Evolutionary conservation across 2,329 filamentous ascomycete genomes (phyloP).

Genomic region (Mariannaea elegans): DNA sequence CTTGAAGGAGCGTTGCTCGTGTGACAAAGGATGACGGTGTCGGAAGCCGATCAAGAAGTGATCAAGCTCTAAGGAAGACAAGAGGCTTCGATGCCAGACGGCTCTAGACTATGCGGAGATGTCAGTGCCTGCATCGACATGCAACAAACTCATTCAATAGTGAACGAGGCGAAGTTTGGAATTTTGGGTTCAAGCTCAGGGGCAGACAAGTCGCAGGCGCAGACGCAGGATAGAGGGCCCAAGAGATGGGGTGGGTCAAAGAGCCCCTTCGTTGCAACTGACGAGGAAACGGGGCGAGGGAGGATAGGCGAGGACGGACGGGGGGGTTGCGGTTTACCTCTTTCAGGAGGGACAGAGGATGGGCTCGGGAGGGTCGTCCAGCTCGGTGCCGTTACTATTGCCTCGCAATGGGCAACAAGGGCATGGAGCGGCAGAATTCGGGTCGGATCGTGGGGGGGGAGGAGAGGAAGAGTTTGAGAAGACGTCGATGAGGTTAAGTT

Average conservation of each 20-base stretch:
- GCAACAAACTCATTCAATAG: conserved; percentile 24
- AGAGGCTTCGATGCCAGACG: conserved; percentile 33
- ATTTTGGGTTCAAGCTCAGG: conserved; percentile 10
- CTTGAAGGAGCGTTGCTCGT: conserved; percentile 27
- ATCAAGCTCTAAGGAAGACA: conserved; percentile 23
- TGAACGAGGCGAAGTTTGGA: conserved; percentile 13
- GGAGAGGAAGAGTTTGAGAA: conserved; percentile 43
- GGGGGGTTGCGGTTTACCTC: conserved; percentile 42
- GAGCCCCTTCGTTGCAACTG: conserved; percentile 27
- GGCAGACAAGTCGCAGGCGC: conserved; percentile 12
- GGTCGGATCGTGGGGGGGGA: conserved; percentile 37
- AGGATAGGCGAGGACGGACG: conserved; percentile 16
- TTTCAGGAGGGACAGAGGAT: conserved; percentile 33
- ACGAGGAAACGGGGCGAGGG: conserved; percentile 31
- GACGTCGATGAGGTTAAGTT: conserved; percentile 54
- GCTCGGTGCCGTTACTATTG: conserved; percentile 49
- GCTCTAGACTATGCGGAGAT: conserved; percentile 31
- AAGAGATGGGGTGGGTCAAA: conserved; percentile 35
- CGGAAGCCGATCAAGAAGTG: conserved; percentile 20
- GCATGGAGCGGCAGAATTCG: conserved; percentile 44
- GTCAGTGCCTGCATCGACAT: conserved; percentile 33
- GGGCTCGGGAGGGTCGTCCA: conserved; percentile 46
- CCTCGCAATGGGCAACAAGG: conserved; percentile 51
- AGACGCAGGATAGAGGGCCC: conserved; percentile 26
- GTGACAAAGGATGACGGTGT: conserved; percentile 27